A percentile compares a stretch with the other conserved stretches of the same genome.
These are phyloP conservation scores for Hypoxylon lenormandii DNA, from an alignment of 495 filamentous ascomycete genomes.

Conservation along the genomic window DNA sequence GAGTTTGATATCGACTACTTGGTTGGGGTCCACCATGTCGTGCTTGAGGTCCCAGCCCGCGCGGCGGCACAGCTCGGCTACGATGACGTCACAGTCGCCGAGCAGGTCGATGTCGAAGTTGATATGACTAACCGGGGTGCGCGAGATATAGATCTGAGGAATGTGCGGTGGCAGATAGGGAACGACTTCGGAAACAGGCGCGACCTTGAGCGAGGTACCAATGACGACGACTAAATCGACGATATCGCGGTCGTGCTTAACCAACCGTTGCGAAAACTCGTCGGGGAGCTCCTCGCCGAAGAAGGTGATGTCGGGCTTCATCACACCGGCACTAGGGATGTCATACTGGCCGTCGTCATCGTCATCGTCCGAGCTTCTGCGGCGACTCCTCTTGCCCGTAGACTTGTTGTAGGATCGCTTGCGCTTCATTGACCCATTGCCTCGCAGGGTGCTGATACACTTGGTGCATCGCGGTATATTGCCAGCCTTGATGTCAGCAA, in stretches of 20 bases:
- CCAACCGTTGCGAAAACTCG: slow-evolving; percentile 82
- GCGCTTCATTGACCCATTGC: slow-evolving; percentile 66
- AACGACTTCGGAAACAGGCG: slow-evolving; percentile 91
- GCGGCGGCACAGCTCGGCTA: slow-evolving; percentile 85
- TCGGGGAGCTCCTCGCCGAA: slow-evolving; percentile 91
- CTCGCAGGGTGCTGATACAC: slow-evolving; percentile 61
- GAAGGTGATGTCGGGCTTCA: slow-evolving; percentile 99
- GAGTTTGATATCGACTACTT: slow-evolving; percentile 68
- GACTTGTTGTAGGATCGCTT: slow-evolving; percentile 76
- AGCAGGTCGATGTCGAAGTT: slow-evolving; percentile 95
- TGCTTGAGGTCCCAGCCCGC: slow-evolving; percentile 90
- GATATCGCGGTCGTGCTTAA: slow-evolving; percentile 78
- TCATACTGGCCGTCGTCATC: slow-evolving; percentile 75
- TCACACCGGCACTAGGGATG: slow-evolving; percentile 81
- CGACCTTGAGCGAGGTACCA: slow-evolving; percentile 95
- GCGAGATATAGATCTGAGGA: slow-evolving; percentile 93
- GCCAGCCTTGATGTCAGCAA: slow-evolving; percentile 80
- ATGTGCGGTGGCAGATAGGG: slow-evolving; percentile 79
- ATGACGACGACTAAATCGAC: slow-evolving; percentile 97
- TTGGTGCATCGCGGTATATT: slow-evolving; percentile 72
- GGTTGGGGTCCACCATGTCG: slow-evolving; percentile 79
- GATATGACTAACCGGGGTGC: slow-evolving; percentile 86
- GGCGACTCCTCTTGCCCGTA: slow-evolving; percentile 72
- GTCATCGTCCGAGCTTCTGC: slow-evolving; percentile 66
- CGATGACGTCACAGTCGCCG: slow-evolving; percentile 91